phyloP scores from a whole-genome alignment of 495 filamentous ascomycete genomes.

The Zalerion maritima region DNA sequence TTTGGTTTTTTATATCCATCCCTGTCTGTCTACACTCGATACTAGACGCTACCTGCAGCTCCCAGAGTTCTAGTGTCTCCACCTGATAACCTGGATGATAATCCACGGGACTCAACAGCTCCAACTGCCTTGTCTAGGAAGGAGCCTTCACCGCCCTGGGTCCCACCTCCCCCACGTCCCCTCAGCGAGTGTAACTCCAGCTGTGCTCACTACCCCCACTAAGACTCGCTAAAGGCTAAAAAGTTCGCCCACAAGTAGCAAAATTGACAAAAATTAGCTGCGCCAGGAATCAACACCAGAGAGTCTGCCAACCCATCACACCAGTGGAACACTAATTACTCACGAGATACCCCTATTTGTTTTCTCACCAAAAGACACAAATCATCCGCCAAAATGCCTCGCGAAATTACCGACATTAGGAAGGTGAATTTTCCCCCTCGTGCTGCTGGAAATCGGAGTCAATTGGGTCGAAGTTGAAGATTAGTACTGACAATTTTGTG shows the following conservation, averaged over 20 bases:
- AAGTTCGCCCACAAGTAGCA: neutral
- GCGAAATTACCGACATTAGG: slow-evolving; percentile 98
- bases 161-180: too few species aligned
- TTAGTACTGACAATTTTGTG: slow-evolving; percentile 17
- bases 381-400: slow-evolving; percentile 63
- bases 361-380: slow-evolving; percentile 2
- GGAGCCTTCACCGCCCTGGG: too few species aligned
- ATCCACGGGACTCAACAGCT: too few species aligned
- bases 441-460: neutral
- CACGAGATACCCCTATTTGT: neutral
- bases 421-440: slow-evolving; percentile 22
- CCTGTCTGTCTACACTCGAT: too few species aligned
- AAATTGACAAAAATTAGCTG: neutral
- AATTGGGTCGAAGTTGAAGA: neutral
- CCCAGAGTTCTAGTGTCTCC: too few species aligned
- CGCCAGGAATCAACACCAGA: neutral
- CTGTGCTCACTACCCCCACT: too few species aligned
- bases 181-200: too few species aligned
- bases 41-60: too few species aligned
- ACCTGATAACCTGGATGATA: too few species aligned
- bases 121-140: too few species aligned
- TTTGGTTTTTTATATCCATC: too few species aligned
- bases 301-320: slow-evolving; percentile 12
- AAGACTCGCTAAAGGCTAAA: slow-evolving; percentile 4
- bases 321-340: slow-evolving; percentile 1